Evolutionary conservation across 1,284 basidiomycete genomes (phyloP).

Genomic region (Ganoderma lingzhi): DNA sequence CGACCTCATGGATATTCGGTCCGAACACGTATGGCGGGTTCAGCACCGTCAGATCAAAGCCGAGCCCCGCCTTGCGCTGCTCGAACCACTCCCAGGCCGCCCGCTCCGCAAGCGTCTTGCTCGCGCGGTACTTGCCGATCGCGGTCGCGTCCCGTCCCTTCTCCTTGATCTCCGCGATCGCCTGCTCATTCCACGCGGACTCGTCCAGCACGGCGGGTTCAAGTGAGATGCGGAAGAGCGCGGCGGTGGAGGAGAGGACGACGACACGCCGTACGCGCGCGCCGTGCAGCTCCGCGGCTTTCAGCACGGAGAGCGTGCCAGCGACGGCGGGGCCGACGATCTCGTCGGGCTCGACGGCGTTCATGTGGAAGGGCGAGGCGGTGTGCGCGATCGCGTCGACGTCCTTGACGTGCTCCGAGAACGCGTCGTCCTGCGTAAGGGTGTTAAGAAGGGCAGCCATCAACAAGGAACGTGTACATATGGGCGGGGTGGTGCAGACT

Average conservation of each 20-base stretch:
- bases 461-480: not conserved
- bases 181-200: conserved; percentile 71
- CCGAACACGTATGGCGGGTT: conserved; percentile 63
- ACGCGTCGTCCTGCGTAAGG: conserved; percentile 43
- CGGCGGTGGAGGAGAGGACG: conserved; percentile 65
- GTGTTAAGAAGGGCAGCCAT: not conserved
- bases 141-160: conserved; percentile 55
- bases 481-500: conserved; percentile 11
- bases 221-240: conserved; percentile 48
- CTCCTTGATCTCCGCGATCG: conserved; percentile 56
- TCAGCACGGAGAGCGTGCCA: conserved; percentile 40
- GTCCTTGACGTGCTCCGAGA: conserved; percentile 51
- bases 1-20: conserved; percentile 60
- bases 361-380: conserved; percentile 52
- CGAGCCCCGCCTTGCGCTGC: conserved; percentile 54
- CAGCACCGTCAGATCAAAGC: conserved; percentile 64
- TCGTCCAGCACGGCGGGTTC: conserved; percentile 45
- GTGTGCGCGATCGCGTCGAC: conserved; percentile 55
- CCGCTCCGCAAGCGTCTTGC: conserved; percentile 77
- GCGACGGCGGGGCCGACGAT: conserved; percentile 42
- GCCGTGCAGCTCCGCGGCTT: conserved; percentile 41
- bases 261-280: conserved; percentile 69
- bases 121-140: conserved; percentile 59
- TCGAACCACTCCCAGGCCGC: conserved; percentile 67
- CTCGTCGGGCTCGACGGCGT: conserved; percentile 46